Conservation (phyloP, 1,284 basidiomycete species). For the Trichosporon inkin region DNA sequence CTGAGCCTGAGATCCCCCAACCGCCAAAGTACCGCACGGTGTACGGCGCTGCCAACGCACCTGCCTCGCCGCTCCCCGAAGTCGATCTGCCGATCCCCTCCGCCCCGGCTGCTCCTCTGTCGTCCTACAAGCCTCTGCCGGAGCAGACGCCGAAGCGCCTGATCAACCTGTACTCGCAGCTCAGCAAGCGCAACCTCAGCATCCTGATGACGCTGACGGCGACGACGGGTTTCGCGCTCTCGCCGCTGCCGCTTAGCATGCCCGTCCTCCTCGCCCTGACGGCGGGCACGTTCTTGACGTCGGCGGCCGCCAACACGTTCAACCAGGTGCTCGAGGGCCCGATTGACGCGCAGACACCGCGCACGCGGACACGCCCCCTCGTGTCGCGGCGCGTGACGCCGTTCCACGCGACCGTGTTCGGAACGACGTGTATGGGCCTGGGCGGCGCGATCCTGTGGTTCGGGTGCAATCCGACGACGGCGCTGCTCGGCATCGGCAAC, state of each 20-base stretch:
- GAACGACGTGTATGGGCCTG: conserved; percentile 64
- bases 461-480: conserved; percentile 86
- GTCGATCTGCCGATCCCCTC: conserved; percentile 34
- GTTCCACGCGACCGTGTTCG: conserved; percentile 79
- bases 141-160: conserved; percentile 59
- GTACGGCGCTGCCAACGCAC: conserved; percentile 33
- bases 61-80: conserved; percentile 29
- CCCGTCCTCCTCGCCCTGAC: conserved; percentile 82
- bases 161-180: conserved; percentile 68
- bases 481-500: conserved; percentile 75
- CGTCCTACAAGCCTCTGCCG: conserved; percentile 47
- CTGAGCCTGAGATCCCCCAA: conserved; percentile 32
- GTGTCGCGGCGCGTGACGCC: conserved; percentile 77
- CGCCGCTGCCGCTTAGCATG: conserved; percentile 74
- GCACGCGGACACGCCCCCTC: conserved; percentile 85
- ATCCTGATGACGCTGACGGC: conserved; percentile 85
- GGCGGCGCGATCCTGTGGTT: conserved; percentile 75
- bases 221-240: conserved; percentile 90
- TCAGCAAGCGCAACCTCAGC: conserved; percentile 84
- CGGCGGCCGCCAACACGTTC: conserved; percentile 86
- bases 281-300: conserved; percentile 83
- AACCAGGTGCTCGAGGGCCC: conserved; percentile 95
- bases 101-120: conserved; percentile 37
- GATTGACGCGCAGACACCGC: conserved; percentile 92
- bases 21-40: conserved; percentile 34